Percentiles rank a stretch among this genome's conserved stretches.
Evolutionary conservation across 148 eudicot species (phyloP).

Genomic region (Rhododendron molle): DNA sequence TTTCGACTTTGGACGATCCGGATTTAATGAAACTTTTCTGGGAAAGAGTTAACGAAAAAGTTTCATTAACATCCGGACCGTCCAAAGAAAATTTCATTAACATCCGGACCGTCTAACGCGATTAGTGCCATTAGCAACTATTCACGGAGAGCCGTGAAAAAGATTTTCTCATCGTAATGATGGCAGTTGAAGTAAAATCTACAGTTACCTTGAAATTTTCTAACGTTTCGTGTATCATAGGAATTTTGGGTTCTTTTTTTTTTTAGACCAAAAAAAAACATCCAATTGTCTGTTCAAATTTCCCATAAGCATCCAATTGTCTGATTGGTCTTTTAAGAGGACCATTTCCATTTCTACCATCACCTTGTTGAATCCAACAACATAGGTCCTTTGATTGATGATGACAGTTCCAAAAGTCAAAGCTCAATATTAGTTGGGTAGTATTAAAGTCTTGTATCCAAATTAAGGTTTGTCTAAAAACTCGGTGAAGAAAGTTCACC

Average conservation of each 20-base stretch:
- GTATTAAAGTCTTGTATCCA: no score
- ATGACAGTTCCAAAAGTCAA: constrained; percentile 7
- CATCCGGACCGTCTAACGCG: no score
- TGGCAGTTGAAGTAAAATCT: not conserved
- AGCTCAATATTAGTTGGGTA: not conserved
- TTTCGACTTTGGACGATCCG: no score
- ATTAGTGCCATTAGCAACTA: no score
- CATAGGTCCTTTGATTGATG: not conserved
- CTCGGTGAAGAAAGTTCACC: not conserved
- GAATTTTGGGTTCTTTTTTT: not conserved
- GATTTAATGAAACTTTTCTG: no score
- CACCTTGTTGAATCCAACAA: constrained; percentile 2
- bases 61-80: no score
- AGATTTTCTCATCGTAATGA: not conserved
- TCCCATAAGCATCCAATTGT: not conserved
- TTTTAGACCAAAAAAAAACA: not conserved
- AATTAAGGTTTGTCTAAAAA: not conserved
- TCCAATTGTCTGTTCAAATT: not conserved
- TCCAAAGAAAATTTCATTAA: no score
- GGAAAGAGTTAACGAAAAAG: no score
- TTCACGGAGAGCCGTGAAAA: no score
- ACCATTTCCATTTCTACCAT: not conserved
- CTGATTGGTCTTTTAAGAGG: not conserved
- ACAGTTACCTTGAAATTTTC: not conserved
- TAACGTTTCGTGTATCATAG: not conserved